Base-by-base conservation (phyloP, 768 basidiomycete species). In the Naganishia onofrii region DNA sequence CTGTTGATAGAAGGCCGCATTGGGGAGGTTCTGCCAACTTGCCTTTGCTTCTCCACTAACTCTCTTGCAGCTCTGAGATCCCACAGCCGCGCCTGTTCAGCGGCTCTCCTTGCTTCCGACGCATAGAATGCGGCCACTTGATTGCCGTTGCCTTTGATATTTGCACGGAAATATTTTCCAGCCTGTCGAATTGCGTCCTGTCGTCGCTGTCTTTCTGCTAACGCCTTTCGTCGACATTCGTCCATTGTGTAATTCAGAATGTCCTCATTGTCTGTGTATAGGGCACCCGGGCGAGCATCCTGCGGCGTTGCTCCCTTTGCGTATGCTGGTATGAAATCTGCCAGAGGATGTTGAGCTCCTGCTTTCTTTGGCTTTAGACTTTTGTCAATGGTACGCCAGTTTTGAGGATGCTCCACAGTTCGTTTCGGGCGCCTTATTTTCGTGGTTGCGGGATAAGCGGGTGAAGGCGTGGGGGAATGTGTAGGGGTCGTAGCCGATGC, bases 111-210 rank as follows among this genome's bases (percentile, higher is more conserved):
- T 19, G 81, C 82, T 69, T 81, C 75, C 4, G 73, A 67, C 2
- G 82, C 81, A 74, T 81, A 82, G 57, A 80, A 79, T 7, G 79
- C 78, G 3, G 81, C 80, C 0, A 81, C 79, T 0, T 75, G 72
- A 70, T 74, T 34, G 70, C 77, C 51, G 63, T 68, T 69, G 38
- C 73, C 48, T 28, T 64, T 42, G 72, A 70, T 31, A 15, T 67
- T 66, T 0, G 51, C 38, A 36, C 54, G 46, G 66, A 77, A 81
- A 44, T 76, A 74, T 46, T 73, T 56, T 15, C 80, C 82, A 0
- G 80, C 82, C 6, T 73, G 76, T 31, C 81, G 70, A 57, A 82
- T 77, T 13, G 81, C 81, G 7, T 73, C 75, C 69, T 79, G 77
- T 23, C 82, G 72, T 15, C 74, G 73, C n/a, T 46, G 66, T 4